Evolutionary conservation across 2,329 filamentous ascomycete species (phyloP).

Genomic region (Penicillium palitans): DNA sequence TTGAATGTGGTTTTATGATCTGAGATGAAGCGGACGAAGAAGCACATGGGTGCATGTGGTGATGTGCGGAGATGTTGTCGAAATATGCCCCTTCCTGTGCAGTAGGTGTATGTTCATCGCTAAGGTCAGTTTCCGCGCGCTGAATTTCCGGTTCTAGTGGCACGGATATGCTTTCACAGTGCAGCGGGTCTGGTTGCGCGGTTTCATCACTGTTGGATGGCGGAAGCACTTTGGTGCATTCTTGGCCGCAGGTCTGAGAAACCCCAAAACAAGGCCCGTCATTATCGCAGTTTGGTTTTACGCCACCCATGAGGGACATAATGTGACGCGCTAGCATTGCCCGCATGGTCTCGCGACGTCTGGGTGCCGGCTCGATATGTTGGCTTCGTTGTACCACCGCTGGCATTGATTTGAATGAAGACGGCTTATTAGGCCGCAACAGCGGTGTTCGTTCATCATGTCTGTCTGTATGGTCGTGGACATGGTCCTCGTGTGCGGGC

Average conservation of each 20-base stretch:
- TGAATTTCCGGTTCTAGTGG: conserved; percentile 19
- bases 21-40: conserved; percentile 15
- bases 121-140: conserved; percentile 4
- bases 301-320: conserved; percentile 51
- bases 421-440: conserved; percentile 14
- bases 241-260: conserved; percentile 60
- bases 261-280: conserved; percentile 62
- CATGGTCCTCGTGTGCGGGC: conserved; percentile 23
- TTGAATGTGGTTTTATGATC: conserved; percentile 1
- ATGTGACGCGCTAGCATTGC: conserved; percentile 43
- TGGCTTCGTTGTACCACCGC: conserved; percentile 20
- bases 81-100: conserved; percentile 16
- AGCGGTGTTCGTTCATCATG: conserved; percentile 36
- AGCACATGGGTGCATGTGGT: neutral
- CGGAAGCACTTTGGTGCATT: conserved; percentile 55
- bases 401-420: conserved; percentile 27
- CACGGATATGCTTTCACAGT: conserved; percentile 20
- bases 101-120: neutral
- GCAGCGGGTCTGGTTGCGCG: conserved; percentile 16
- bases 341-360: conserved; percentile 34
- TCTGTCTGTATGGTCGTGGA: conserved; percentile 18
- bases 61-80: conserved; percentile 16
- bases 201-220: conserved; percentile 19
- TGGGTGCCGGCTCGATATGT: conserved; percentile 11
- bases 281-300: conserved; percentile 56